Evolutionary conservation across 306 rosid species (phyloP).

Genomic region (Quercus mongolica): DNA sequence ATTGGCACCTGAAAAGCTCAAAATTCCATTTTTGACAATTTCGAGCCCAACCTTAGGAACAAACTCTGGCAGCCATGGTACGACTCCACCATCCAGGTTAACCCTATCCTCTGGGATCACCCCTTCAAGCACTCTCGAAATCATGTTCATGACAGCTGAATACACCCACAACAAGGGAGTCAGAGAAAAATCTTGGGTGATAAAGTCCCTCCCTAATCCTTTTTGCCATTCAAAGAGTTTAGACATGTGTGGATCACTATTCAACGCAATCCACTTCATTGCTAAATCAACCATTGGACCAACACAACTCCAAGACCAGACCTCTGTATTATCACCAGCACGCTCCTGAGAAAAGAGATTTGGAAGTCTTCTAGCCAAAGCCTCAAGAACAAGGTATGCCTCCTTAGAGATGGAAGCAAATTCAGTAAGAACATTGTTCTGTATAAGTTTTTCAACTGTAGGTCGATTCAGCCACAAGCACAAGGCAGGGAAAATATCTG

Average conservation of each 20-base stretch:
- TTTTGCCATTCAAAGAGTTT: constrained; percentile 43
- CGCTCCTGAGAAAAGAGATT: constrained; percentile 54
- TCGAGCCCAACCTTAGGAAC: constrained; percentile 84
- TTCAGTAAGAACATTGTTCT: constrained; percentile 52
- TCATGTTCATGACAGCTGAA: constrained; percentile 69
- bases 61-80: constrained; percentile 94
- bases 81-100: constrained; percentile 30
- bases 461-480: constrained; percentile 87
- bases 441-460: constrained; percentile 53
- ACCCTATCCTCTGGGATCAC: constrained; percentile 51
- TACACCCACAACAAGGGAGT: constrained; percentile 76
- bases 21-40: constrained; percentile 55
- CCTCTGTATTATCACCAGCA: constrained; percentile 46
- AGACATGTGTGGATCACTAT: constrained; percentile 47
- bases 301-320: constrained; percentile 92
- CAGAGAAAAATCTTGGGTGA: constrained; percentile 25
- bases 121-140: constrained; percentile 64
- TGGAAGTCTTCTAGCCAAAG: constrained; percentile 81
- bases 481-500: constrained; percentile 69
- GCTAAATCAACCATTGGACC: constrained; percentile 90
- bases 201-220: constrained; percentile 24
- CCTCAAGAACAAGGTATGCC: constrained; percentile 79
- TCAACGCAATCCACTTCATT: constrained; percentile 71
- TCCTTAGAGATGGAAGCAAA: constrained; percentile 66
- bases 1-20: constrained; percentile 35